phyloP scores from a whole-genome alignment of 2,329 filamentous ascomycete genomes.

The Exophiala viscosa region DNA sequence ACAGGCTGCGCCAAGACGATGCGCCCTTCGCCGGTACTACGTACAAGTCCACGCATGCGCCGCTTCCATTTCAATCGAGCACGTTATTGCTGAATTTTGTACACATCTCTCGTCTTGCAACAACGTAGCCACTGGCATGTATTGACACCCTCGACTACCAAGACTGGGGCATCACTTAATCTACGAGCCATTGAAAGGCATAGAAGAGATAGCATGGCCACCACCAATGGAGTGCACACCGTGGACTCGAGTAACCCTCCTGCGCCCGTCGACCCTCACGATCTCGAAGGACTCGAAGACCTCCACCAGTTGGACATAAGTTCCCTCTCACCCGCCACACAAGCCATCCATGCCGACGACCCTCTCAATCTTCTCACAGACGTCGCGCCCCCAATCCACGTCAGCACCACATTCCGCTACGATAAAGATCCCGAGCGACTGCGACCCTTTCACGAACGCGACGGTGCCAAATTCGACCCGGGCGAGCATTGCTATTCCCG shows the following conservation, averaged over 20 bases:
- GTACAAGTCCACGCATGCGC: too few species aligned
- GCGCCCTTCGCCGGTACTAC: too few species aligned
- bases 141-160: too few species aligned
- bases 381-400: constrained; percentile 83
- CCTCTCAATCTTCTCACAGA: constrained; percentile 68
- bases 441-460: constrained; percentile 39
- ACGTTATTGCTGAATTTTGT: too few species aligned
- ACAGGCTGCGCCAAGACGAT: too few species aligned
- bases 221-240: constrained; percentile 8
- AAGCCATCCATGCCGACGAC: constrained; percentile 79
- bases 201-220: background rate
- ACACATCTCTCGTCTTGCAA: too few species aligned
- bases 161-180: background rate
- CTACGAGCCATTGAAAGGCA: background rate
- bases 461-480: constrained; percentile 40
- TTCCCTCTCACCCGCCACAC: constrained; percentile 54
- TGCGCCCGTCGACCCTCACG: constrained; percentile 3
- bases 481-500: constrained; percentile 76
- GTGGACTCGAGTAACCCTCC: constrained; percentile 6
- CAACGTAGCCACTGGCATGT: too few species aligned
- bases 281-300: constrained; percentile 5
- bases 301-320: constrained; percentile 9
- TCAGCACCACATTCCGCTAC: constrained; percentile 90
- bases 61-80: too few species aligned
- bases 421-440: constrained; percentile 65